Conservation (phyloP, 1,284 basidiomycete genomes). For the Jaminaea rosea region DNA sequence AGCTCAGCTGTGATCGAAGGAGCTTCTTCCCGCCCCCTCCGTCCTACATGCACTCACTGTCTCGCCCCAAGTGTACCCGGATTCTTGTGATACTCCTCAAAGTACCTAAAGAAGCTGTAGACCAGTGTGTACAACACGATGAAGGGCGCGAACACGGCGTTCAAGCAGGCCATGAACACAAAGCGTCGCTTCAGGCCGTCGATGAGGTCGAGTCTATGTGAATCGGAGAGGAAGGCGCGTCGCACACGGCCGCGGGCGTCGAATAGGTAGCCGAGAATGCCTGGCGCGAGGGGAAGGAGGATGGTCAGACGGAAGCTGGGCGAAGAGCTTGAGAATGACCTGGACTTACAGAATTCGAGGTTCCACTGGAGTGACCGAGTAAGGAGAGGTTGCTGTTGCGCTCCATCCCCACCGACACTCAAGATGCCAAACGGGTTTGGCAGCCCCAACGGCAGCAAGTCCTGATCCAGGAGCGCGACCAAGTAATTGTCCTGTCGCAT, state of each 20-base stretch:
- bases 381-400: too few relatives aligned
- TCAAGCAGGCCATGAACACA: constrained; percentile 89
- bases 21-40: too few relatives aligned
- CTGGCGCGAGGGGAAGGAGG: too few relatives aligned
- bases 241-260: constrained; percentile 76
- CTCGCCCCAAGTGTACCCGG: constrained; percentile 85
- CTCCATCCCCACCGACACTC: too few relatives aligned
- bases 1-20: too few relatives aligned
- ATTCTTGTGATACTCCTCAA: constrained; percentile 97
- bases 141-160: constrained; percentile 89
- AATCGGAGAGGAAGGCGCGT: constrained; percentile 78
- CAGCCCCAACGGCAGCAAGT: too few relatives aligned
- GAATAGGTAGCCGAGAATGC: constrained; percentile 87
- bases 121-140: constrained; percentile 92
- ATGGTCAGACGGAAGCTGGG: too few relatives aligned
- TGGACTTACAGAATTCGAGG: constrained; percentile 79
- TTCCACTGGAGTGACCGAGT: constrained; percentile 94
- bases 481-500: constrained; percentile 97
- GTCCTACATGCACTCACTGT: too few relatives aligned
- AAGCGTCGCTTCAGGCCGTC: constrained; percentile 72
- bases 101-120: constrained; percentile 99
- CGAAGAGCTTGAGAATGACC: too few relatives aligned
- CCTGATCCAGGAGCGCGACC: constrained; percentile 94
- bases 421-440: too few relatives aligned
- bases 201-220: constrained; percentile 66